Conservation (phyloP, 352 stramenopile species). For the Phytophthora lateralis region DNA sequence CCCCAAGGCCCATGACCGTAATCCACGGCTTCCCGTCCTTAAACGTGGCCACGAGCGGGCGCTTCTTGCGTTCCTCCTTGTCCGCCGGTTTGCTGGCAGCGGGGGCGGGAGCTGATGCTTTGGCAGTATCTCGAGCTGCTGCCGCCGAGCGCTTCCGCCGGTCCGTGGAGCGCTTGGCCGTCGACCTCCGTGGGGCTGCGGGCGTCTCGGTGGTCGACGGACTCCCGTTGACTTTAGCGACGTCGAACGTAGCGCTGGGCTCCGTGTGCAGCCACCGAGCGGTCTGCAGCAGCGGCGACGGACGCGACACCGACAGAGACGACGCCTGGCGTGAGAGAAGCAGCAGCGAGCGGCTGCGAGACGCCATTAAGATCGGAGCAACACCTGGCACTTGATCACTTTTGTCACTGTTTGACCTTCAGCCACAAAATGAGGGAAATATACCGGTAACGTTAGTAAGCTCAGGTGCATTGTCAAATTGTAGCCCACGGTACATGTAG, state of each 20-base stretch:
- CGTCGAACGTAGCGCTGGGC: slow-evolving; percentile 20
- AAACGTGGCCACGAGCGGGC: slow-evolving; percentile 50
- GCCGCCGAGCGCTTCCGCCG: slow-evolving; percentile 30
- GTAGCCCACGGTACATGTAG: no score
- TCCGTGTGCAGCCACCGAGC: slow-evolving; percentile 25
- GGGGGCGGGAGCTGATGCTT: slow-evolving; percentile 2
- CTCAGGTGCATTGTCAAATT: no score
- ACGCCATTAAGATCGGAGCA: slow-evolving; percentile 3
- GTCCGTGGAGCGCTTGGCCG: slow-evolving; percentile 29
- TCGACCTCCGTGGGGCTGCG: slow-evolving; percentile 7
- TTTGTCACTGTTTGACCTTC: background rate
- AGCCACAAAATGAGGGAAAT: slow-evolving; percentile 11
- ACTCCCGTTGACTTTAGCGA: slow-evolving; percentile 25
- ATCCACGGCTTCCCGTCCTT: slow-evolving; percentile 88
- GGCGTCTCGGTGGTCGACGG: slow-evolving; percentile 5
- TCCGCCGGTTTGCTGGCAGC: background rate
- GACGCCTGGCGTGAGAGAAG: slow-evolving; percentile 18
- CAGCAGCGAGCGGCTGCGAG: slow-evolving; percentile 22
- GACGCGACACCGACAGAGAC: slow-evolving; percentile 10
- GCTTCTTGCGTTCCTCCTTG: slow-evolving; percentile 50
- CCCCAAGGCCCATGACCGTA: slow-evolving; percentile 85
- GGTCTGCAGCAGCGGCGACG: slow-evolving; percentile 17
- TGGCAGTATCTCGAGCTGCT: slow-evolving; percentile 8
- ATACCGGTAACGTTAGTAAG: no score
- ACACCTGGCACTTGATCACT: no score